Percentiles rank a stretch among this genome's conserved stretches.
Evolutionary conservation across 2,329 filamentous ascomycete genomes (phyloP).

Genomic region (Aspergillus sp.): DNA sequence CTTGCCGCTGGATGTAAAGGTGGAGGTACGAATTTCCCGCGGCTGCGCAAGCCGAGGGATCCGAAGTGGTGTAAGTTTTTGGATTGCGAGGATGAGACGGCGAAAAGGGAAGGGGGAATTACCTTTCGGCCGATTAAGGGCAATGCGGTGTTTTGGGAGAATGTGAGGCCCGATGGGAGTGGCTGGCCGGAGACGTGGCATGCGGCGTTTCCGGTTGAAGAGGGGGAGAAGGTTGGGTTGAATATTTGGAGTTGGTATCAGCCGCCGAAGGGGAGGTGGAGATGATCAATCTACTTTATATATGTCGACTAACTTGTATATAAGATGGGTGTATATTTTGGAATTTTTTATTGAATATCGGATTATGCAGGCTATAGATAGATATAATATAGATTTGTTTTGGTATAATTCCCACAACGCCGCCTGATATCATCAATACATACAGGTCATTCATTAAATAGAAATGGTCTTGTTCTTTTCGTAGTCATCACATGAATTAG

Average conservation of each 20-base stretch:
- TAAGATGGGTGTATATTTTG: background rate
- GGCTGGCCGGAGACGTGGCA: conserved; percentile 62
- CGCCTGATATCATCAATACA: conserved; percentile 3
- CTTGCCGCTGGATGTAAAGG: conserved; percentile 54
- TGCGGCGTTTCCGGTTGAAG: conserved; percentile 58
- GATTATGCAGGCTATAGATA: background rate
- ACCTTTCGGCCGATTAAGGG: conserved; percentile 59
- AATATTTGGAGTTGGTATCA: conserved; percentile 68
- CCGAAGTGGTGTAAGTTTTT: conserved; percentile 58
- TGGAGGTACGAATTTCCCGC: conserved; percentile 62
- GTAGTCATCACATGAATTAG: background rate
- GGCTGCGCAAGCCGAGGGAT: conserved; percentile 46
- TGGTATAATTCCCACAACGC: conserved; percentile 5
- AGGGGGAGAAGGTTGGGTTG: conserved; percentile 59
- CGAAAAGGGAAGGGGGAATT: conserved; percentile 42
- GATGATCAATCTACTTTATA: background rate
- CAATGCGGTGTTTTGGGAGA: conserved; percentile 64
- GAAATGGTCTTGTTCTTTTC: background rate
- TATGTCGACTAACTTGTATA: background rate
- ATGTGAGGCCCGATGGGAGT: conserved; percentile 55
- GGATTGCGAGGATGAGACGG: conserved; percentile 45
- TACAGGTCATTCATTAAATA: background rate
- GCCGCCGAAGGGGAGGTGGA: conserved; percentile 26
- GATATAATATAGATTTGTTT: conserved; percentile 2
- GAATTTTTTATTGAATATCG: background rate